Evolutionary conservation across 2,329 filamentous ascomycete species (phyloP).

Genomic region (Grosmannia serpens): DNA sequence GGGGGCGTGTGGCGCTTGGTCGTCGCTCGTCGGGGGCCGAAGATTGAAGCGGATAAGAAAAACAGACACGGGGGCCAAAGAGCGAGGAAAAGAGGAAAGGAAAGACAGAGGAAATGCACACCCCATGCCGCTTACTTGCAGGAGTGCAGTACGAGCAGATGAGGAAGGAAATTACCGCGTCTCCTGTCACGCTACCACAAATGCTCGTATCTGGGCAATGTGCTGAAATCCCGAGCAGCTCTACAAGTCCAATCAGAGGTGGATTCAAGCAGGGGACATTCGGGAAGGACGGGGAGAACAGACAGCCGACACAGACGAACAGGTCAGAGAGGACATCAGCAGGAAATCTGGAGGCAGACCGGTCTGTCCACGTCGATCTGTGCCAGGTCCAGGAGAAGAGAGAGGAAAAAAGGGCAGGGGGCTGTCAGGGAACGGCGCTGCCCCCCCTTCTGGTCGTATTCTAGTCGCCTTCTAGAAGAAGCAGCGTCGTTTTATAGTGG

Average conservation of each 20-base stretch:
- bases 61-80: neutral
- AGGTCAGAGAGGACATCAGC: neutral
- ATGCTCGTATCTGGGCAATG: no score
- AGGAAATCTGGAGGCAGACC: neutral
- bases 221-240: no score
- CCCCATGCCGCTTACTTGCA: neutral
- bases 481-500: neutral
- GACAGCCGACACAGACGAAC: neutral
- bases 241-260: no score
- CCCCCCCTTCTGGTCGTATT: neutral
- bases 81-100: neutral
- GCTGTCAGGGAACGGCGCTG: neutral
- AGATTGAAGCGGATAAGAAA: neutral
- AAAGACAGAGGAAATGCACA: neutral
- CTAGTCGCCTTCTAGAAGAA: slow-evolving; percentile 1
- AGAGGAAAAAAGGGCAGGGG: neutral
- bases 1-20: no score
- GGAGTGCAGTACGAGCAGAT: neutral
- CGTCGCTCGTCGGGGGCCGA: no score
- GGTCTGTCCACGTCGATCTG: no score
- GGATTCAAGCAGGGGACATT: no score
- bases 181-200: no score
- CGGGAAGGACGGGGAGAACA: neutral
- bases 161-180: no score
- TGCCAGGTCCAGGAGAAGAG: no score